Percentiles rank a stretch among this genome's conserved stretches.
phyloP scores from a whole-genome alignment of 345 rosid species.

The Cardamine chenopodiifolia region DNA sequence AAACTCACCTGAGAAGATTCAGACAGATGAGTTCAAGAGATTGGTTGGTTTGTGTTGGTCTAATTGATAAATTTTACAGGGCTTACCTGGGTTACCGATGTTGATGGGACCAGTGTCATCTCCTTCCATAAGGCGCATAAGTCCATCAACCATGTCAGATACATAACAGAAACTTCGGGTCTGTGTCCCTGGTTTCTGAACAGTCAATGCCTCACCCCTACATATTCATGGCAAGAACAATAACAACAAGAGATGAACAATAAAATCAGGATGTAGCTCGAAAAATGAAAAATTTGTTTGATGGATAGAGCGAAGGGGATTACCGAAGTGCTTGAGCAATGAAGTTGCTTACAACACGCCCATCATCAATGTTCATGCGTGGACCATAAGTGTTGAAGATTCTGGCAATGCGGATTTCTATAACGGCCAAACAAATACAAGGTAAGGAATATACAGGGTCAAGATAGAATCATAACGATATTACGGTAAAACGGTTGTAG shows the following conservation, averaged over 20 bases:
- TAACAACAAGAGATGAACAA: not conserved
- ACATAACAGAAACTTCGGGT: constrained; percentile 98
- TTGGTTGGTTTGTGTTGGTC: not conserved
- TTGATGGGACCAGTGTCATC: constrained; percentile 95
- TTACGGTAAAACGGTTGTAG: not conserved
- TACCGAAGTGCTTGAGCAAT: constrained; percentile 98
- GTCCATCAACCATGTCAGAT: constrained; percentile 98
- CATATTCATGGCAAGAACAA: constrained; percentile 11
- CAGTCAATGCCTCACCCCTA: constrained; percentile 90
- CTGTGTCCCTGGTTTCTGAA: constrained; percentile 94
- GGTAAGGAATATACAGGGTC: constrained; percentile 11
- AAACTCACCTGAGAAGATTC: constrained; percentile 65
- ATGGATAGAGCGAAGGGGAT: not conserved
- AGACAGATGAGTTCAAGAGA: constrained; percentile 4
- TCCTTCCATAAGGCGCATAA: constrained; percentile 94
- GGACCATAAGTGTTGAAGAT: constrained; percentile 99
- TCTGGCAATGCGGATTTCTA: constrained; percentile 98
- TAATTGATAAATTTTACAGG: not conserved
- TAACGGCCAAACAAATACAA: constrained; percentile 3
- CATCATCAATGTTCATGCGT: constrained; percentile 98
- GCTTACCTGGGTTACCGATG: constrained; percentile 90
- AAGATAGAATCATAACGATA: not conserved
- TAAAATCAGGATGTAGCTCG: not conserved
- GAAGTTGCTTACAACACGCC: constrained; percentile 99
- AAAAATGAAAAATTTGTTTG: not conserved